A percentile compares a stretch with the other conserved stretches of the same genome.
These are phyloP conservation scores for Erodium chrysanthum DNA, from an alignment of 441 rosid species.

Conservation along the genomic window DNA sequence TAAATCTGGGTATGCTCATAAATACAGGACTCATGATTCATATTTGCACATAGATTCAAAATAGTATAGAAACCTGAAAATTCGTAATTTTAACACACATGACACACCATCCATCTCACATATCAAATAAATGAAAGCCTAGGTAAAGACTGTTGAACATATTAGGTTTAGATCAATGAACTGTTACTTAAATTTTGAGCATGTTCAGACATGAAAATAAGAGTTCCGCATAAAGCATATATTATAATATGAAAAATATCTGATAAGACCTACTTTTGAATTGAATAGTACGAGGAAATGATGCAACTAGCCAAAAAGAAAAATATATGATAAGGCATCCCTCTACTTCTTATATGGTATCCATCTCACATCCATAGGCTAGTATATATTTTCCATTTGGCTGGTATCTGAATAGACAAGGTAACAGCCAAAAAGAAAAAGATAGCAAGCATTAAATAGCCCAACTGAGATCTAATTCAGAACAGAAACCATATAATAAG, in stretches of 20 bases:
- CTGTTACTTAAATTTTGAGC: not conserved
- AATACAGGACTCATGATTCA: not conserved
- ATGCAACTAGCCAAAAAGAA: not conserved
- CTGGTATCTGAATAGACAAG: not conserved
- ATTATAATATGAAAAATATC: not conserved
- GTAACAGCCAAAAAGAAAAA: not conserved
- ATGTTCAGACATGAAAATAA: not conserved
- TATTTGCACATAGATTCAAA: not conserved
- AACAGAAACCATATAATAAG: not conserved
- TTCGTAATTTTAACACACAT: not conserved
- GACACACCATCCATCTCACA: conserved; percentile 1
- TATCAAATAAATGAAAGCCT: not conserved
- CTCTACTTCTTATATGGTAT: no score
- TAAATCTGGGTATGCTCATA: not conserved
- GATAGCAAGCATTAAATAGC: not conserved
- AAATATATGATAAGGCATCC: no score
- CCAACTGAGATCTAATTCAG: not conserved
- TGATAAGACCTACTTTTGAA: not conserved
- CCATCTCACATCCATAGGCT: no score
- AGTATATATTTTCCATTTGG: no score
- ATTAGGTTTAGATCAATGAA: not conserved
- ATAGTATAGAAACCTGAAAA: not conserved
- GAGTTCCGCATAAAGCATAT: not conserved
- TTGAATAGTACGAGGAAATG: not conserved
- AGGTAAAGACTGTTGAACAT: not conserved